Base-by-base conservation (phyloP, 2,329 filamentous ascomycete genomes). In the Alternaria metachromatica region DNA sequence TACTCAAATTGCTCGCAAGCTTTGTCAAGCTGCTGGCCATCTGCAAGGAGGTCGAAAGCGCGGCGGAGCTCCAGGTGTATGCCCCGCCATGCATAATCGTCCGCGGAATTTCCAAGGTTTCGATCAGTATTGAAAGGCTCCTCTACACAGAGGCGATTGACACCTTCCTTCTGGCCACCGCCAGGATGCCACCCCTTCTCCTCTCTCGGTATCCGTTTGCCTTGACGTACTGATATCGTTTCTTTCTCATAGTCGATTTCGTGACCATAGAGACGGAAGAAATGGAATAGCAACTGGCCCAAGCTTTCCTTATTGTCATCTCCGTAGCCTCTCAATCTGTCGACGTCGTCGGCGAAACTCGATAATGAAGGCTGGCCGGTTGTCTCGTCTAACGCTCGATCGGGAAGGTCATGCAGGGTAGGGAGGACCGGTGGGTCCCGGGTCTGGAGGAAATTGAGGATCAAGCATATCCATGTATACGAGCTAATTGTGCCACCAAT, bases 391-490 rank as follows among this genome's bases (percentile, higher is more conserved):
- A 87, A 82, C 71, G 88, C 88, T 68, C 89, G 84, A 70, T 90
- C 86, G 5, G 88, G 85, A 21, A 88, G 86, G 75, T 94, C 90
- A 77, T 98, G 96, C 33, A 99, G 85, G 15, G 92, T 89, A 5
- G 96, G 96, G 21, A 99, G 82, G 58, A 99, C 88, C 0, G 95
- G 92, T 15, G 93, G 92, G 63, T 91, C 87, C 72, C 94, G 89
- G 55, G 93, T 91, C 81, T 99, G 96, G 25, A 99, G 86, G 76
- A 98, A 99, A 71, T 94, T 96, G 77, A 99, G 91, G 70, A 98
- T 97, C 86, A 99, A 89, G 81, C 96, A 99, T 78, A 98, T 98
- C 96, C 96, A 99, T 21, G 96, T 97, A 78, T 99, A 99, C 18
- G 96, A 99, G 80, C 95, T 98, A 64, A 99, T 86, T 7, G 96